Evolutionary conservation across 2,329 filamentous ascomycete species (phyloP).

Genomic region (Dactylellina leptospora): DNA sequence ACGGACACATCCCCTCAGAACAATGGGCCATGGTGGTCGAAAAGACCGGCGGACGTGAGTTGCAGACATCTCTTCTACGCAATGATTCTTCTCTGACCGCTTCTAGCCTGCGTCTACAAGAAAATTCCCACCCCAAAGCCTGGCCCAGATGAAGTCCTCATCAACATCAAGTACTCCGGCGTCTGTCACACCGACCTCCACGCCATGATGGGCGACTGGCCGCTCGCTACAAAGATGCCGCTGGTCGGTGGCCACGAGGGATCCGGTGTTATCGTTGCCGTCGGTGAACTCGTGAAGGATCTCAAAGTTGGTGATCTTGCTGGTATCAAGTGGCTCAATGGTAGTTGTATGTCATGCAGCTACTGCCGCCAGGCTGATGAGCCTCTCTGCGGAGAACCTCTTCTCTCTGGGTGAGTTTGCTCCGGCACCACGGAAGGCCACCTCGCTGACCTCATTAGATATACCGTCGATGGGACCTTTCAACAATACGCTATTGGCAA

Average conservation of each 20-base stretch:
- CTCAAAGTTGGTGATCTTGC: conserved; percentile 83
- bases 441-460: conserved; percentile 2
- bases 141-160: conserved; percentile 86
- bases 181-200: conserved; percentile 58
- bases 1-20: conserved; percentile 71
- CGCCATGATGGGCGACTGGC: conserved; percentile 90
- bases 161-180: conserved; percentile 64
- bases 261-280: conserved; percentile 76
- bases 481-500: conserved; percentile 92
- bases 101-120: conserved; percentile 68
- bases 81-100: conserved; percentile 57
- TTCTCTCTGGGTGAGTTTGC: conserved; percentile 77
- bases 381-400: conserved; percentile 78
- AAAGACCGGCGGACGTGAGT: conserved; percentile 74
- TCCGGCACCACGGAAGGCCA: too few relatives aligned
- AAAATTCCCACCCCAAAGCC: conserved; percentile 82
- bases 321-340: conserved; percentile 93
- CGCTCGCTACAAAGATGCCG: conserved; percentile 80
- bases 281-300: conserved; percentile 75
- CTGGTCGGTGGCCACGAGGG: conserved; percentile 84
- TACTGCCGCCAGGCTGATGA: conserved; percentile 78
- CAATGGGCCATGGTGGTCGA: conserved; percentile 95
- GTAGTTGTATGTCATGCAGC: conserved; percentile 80
- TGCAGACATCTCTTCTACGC: conserved; percentile 54
- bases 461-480: conserved; percentile 87